These are phyloP conservation scores for Podaxis sp. DNA, from an alignment of 768 basidiomycete species.

Conservation along the genomic window DNA sequence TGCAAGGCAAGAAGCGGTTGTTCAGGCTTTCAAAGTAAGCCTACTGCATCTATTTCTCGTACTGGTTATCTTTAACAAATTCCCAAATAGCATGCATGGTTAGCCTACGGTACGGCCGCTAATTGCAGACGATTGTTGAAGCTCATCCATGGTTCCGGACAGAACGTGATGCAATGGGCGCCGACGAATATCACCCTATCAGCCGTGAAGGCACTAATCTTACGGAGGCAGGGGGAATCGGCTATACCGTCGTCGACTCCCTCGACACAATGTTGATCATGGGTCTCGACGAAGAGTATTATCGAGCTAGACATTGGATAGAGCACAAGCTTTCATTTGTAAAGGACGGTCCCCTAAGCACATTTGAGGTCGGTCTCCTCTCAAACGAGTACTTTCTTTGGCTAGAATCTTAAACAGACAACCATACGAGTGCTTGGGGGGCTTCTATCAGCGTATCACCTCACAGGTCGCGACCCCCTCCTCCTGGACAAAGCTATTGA, in stretches of 20 bases:
- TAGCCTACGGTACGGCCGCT: constrained; percentile 64
- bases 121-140: not conserved
- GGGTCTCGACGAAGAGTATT: constrained; percentile 78
- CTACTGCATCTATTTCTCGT: not conserved
- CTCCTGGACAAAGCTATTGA: constrained; percentile 79
- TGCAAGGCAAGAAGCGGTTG: constrained; percentile 64
- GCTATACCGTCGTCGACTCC: constrained; percentile 86
- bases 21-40: constrained; percentile 76
- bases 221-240: constrained; percentile 75
- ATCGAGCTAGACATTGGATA: constrained; percentile 78
- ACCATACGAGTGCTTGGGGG: constrained; percentile 93
- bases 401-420: constrained; percentile 46
- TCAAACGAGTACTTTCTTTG: not conserved
- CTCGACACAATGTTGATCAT: constrained; percentile 87
- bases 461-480: constrained; percentile 64
- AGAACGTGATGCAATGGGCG: constrained; percentile 91
- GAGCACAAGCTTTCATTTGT: constrained; percentile 68
- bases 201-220: constrained; percentile 74
- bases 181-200: constrained; percentile 91
- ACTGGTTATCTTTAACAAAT: constrained; percentile 3
- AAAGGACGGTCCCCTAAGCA: constrained; percentile 75
- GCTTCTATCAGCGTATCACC: constrained; percentile 80
- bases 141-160: constrained; percentile 9
- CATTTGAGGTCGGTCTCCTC: constrained; percentile 73
- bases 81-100: constrained; percentile 71